Percentiles rank a stretch among this genome's conserved stretches.
Evolutionary conservation across 225 moss, liverwort and hornwort genomes (phyloP).

Genomic region (Bryoerythrophyllum caledonicum): DNA sequence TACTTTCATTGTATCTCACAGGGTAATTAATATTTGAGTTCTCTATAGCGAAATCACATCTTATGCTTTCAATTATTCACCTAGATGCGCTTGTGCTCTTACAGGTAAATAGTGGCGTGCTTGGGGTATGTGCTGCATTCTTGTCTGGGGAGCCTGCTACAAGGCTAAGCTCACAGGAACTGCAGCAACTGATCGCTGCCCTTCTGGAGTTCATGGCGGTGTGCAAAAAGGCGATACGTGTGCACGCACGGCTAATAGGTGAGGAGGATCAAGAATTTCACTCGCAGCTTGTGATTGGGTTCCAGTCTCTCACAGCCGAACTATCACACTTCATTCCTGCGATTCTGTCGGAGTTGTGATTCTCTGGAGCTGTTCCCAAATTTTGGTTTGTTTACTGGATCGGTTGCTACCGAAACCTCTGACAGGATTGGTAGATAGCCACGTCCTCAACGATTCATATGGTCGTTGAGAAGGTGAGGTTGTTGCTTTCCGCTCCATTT

Average conservation of each 20-base stretch:
- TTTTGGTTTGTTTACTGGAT: constrained; percentile 17
- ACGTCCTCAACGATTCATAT: constrained; percentile 17
- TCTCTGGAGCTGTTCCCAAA: constrained; percentile 3
- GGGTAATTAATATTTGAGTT: neutral
- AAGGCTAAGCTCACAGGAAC: constrained; percentile 88
- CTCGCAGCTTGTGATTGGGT: constrained; percentile 97
- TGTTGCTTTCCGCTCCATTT: constrained; percentile 21
- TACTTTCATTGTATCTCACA: neutral
- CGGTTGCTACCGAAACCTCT: constrained; percentile 30
- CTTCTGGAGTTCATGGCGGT: constrained; percentile 98
- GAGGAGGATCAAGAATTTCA: constrained; percentile 99
- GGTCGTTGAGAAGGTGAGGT: constrained; percentile 25
- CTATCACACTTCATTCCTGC: constrained; percentile 98
- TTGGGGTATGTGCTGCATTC: constrained; percentile 98
- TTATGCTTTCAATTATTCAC: neutral
- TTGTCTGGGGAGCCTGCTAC: constrained; percentile 94
- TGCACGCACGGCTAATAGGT: constrained; percentile 91
- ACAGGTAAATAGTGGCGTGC: constrained; percentile 98
- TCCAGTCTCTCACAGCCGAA: constrained; percentile 97
- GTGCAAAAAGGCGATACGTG: constrained; percentile 97
- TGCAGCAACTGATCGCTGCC: constrained; percentile 97
- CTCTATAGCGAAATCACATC: neutral
- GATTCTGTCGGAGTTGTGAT: constrained; percentile 91
- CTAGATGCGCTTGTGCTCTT: constrained; percentile 18
- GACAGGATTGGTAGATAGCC: constrained; percentile 18